Conservation (phyloP, 2,329 filamentous ascomycete genomes). For the Pseudopyrenochaeta lycopersici region DNA sequence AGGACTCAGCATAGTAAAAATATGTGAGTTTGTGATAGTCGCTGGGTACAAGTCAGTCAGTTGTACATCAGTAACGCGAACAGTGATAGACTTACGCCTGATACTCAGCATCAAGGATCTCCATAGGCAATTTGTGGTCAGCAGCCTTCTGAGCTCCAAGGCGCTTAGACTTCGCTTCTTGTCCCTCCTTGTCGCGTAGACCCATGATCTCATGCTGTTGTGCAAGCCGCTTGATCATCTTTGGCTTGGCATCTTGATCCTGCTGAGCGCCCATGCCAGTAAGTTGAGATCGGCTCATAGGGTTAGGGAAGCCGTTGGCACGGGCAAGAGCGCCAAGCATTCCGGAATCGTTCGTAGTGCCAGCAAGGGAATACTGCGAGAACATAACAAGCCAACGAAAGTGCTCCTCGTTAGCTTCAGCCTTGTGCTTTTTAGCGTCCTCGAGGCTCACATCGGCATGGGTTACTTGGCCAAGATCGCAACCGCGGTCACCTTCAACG, state of each 20-base stretch:
- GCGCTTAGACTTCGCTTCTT: constrained; percentile 96
- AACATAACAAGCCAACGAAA: constrained; percentile 99
- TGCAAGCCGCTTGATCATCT: constrained; percentile 94
- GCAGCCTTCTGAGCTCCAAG: constrained; percentile 96
- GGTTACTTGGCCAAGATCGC: constrained; percentile 91
- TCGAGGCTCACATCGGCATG: constrained; percentile 88
- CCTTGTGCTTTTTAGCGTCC: constrained; percentile 86
- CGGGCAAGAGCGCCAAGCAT: constrained; percentile 56
- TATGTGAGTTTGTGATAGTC: constrained; percentile 99
- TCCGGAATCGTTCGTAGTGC: constrained; percentile 55
- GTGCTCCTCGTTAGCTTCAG: constrained; percentile 92
- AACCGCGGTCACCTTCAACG: constrained; percentile 95
- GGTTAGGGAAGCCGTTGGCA: constrained; percentile 42
- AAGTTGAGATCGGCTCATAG: constrained; percentile 57
- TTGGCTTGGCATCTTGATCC: constrained; percentile 83
- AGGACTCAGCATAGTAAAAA: constrained; percentile 97
- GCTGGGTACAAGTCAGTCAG: constrained; percentile 61
- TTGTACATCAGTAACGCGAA: constrained; percentile 30
- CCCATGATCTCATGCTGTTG: constrained; percentile 89
- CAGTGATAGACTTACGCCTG: constrained; percentile 78
- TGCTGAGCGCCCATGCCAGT: constrained; percentile 57
- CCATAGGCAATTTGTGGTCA: constrained; percentile 95
- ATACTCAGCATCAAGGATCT: constrained; percentile 97
- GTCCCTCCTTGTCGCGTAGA: constrained; percentile 93
- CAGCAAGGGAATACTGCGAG: constrained; percentile 66